Evolutionary conservation across 2,329 filamentous ascomycete species (phyloP), one percentile per base, ranked within the genome.

Genomic region (Colletotrichum nymphaeae): DNA sequence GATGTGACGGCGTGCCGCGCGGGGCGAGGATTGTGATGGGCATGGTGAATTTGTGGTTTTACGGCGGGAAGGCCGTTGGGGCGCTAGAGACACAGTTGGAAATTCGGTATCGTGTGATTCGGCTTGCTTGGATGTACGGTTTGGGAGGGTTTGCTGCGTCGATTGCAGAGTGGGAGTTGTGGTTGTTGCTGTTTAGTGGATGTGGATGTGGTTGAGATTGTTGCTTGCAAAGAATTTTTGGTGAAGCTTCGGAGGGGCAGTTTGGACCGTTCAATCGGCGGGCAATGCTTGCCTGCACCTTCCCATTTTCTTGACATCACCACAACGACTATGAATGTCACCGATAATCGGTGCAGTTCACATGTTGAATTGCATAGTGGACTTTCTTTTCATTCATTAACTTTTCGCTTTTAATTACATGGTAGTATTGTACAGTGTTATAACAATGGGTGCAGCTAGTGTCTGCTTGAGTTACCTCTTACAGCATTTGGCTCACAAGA

Each of bases 11-110:
- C 35, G 77, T 79, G 60, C 83, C 80, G 75, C 81, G 80, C 35
- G 85, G 86, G 63, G 81, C 83, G 68, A 84, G 81, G 74, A 87
- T 87, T 77, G 85, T 86, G 80, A 87, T 87, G 77, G 86, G 84
- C 86, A 87, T 87, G 16, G 19, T 49, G 42, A 22, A 22, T 49
- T 22, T 49, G 19, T 32, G 19, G 19, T 8, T 42, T 42, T n/a
- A 49, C 42, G 42, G 42, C 42, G 19, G 19, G 19, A 49, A 49
- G 26, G 42, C 62, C 56, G 67, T 57, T 8, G 19, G 46, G 22
- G 49, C 32, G 30, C 46, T 24, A 8, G 11, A 19, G 32, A 32
- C 16, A 14, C 28, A 49, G 56, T 16, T 26, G 16, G 1, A 5
- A 22, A 22, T 6, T 19, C 22, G 35, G 5, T 26, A 11, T 63